phyloP scores from a whole-genome alignment of 768 basidiomycete species.

The Lactifluus rugatus region DNA sequence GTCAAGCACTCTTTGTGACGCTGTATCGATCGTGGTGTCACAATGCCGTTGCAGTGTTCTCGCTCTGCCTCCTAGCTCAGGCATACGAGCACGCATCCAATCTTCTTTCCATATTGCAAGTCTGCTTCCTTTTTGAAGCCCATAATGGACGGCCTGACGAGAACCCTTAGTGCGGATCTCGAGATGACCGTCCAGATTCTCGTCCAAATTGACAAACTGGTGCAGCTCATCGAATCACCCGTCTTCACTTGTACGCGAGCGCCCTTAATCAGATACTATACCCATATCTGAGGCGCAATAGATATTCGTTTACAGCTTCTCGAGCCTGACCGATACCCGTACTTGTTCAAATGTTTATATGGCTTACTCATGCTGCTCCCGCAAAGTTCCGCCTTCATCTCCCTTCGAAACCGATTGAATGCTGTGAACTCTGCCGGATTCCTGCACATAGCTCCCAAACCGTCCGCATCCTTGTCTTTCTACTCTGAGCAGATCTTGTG shows the following conservation, averaged over 20 bases:
- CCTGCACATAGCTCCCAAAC: slow-evolving; percentile 78
- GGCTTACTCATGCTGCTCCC: slow-evolving; percentile 95
- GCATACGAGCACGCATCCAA: slow-evolving; percentile 99
- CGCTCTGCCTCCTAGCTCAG: slow-evolving; percentile 91
- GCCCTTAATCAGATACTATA: neutral
- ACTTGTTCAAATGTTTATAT: slow-evolving; percentile 95
- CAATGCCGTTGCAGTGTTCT: slow-evolving; percentile 93
- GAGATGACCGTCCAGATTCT: slow-evolving; percentile 93
- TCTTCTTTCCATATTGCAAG: slow-evolving; percentile 88
- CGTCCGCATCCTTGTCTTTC: slow-evolving; percentile 38
- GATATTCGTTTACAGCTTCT: slow-evolving; percentile 87
- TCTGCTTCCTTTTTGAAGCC: slow-evolving; percentile 15
- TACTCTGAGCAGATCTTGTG: neutral
- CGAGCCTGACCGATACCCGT: slow-evolving; percentile 93
- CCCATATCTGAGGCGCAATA: slow-evolving; percentile 24
- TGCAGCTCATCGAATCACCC: slow-evolving; percentile 95
- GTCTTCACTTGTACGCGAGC: slow-evolving; percentile 82
- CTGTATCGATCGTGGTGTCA: slow-evolving; percentile 98
- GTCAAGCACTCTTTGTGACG: slow-evolving; percentile 88
- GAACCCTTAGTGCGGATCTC: slow-evolving; percentile 66
- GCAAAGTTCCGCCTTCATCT: slow-evolving; percentile 93
- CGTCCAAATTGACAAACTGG: slow-evolving; percentile 95
- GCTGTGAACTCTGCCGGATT: slow-evolving; percentile 95
- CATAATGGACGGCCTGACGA: neutral
- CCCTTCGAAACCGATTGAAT: slow-evolving; percentile 85